phyloP scores from a whole-genome alignment of 1,139 yeast species.

The Debaryomyces singareniensis region DNA sequence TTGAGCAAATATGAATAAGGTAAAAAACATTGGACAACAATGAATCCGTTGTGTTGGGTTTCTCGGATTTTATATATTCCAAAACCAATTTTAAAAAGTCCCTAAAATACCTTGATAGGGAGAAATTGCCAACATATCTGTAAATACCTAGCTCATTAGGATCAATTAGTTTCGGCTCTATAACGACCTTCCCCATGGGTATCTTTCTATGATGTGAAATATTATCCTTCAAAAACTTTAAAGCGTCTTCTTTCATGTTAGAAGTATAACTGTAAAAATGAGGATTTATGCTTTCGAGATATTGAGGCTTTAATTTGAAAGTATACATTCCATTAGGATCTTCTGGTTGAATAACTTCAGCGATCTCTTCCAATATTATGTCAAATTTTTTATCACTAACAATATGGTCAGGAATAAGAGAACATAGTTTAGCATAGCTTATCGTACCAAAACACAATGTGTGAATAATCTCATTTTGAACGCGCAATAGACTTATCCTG shows the following conservation, averaged over 20 bases:
- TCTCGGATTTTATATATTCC: conserved; percentile 33
- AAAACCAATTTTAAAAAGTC: conserved; percentile 47
- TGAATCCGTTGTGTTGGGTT: conserved; percentile 42
- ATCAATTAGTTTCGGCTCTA: conserved; percentile 37
- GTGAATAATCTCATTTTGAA: conserved; percentile 71
- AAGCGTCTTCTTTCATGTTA: conserved; percentile 71
- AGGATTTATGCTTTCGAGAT: conserved; percentile 58
- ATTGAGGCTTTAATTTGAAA: conserved; percentile 59
- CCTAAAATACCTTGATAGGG: conserved; percentile 46
- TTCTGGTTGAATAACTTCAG: conserved; percentile 59
- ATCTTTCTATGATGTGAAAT: conserved; percentile 24
- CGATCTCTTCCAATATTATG: conserved; percentile 50
- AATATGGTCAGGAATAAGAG: conserved; percentile 70
- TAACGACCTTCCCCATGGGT: conserved; percentile 37
- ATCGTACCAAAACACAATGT: conserved; percentile 68
- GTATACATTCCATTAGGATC: conserved; percentile 62
- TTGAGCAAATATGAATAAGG: conserved; percentile 52
- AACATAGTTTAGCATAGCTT: conserved; percentile 64
- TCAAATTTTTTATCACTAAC: conserved; percentile 72
- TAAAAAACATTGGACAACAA: conserved; percentile 59
- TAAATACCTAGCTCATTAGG: conserved; percentile 28
- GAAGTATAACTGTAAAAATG: conserved; percentile 74
- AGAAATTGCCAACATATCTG: conserved; percentile 33
- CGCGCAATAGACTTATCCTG: conserved; percentile 45
- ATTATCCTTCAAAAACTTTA: conserved; percentile 49